Conservation (phyloP, 768 basidiomycete species). For the Termitomyces sp. region DNA sequence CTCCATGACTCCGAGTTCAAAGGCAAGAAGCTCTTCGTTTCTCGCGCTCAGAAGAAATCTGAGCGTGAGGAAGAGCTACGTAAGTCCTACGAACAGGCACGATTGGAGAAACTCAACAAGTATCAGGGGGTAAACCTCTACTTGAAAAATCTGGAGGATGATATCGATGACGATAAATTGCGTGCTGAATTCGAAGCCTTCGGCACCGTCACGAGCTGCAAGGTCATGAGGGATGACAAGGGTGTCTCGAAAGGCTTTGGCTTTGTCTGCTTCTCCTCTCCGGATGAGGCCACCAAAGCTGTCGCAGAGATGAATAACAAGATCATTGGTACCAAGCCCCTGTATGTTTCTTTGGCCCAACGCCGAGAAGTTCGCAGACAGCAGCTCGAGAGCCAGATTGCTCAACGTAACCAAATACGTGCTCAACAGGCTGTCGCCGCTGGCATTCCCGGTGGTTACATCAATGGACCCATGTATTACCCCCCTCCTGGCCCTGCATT, state of each 20-base stretch:
- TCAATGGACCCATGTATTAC: slow-evolving; percentile 86
- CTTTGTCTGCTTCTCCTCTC: slow-evolving; percentile 98
- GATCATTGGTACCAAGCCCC: slow-evolving; percentile 97
- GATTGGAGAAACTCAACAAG: slow-evolving; percentile 97
- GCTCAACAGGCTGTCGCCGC: slow-evolving; percentile 94
- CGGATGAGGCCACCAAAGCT: slow-evolving; percentile 98
- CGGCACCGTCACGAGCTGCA: slow-evolving; percentile 96
- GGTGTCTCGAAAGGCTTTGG: slow-evolving; percentile 93
- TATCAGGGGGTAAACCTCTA: slow-evolving; percentile 99
- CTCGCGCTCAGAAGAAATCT: slow-evolving; percentile 96
- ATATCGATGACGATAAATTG: slow-evolving; percentile 96
- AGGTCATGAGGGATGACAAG: slow-evolving; percentile 99
- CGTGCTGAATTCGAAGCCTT: slow-evolving; percentile 95
- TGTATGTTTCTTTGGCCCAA: slow-evolving; percentile 98
- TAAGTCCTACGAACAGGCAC: slow-evolving; percentile 89
- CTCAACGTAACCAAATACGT: slow-evolving; percentile 95
- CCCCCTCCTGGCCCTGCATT: slow-evolving; percentile 77
- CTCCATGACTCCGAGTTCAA: slow-evolving; percentile 84
- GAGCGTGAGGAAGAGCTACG: slow-evolving; percentile 98
- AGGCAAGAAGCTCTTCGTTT: slow-evolving; percentile 90
- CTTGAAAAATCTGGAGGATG: slow-evolving; percentile 99
- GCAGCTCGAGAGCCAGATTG: slow-evolving; percentile 98
- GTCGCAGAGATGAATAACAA: slow-evolving; percentile 99
- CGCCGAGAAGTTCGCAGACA: slow-evolving; percentile 97
- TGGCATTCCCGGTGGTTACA: slow-evolving; percentile 77